These are phyloP conservation scores for Phytopythium kandeliae DNA, from an alignment of 352 stramenopile species.

Conservation along the genomic window DNA sequence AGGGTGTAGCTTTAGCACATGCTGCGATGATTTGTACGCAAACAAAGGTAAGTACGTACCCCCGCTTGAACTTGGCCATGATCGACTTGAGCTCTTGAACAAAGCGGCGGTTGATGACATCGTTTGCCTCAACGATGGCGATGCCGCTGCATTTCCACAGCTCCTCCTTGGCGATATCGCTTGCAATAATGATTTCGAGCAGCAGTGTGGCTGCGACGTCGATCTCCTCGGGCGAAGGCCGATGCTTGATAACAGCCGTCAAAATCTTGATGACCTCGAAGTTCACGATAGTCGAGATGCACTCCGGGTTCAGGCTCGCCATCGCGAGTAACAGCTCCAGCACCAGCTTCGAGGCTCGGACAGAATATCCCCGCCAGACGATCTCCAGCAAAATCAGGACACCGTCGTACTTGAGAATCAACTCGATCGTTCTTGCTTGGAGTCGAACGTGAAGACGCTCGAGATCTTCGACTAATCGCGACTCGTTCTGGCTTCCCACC, in stretches of 20 bases:
- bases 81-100: constrained; percentile 61
- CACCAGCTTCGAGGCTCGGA: constrained; percentile 24
- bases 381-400: constrained; percentile 35
- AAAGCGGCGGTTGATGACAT: constrained; percentile 35
- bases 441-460: constrained; percentile 25
- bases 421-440: constrained; percentile 19
- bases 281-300: constrained; percentile 33
- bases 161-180: constrained; percentile 34
- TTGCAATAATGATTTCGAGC: constrained; percentile 34
- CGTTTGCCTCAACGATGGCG: constrained; percentile 30
- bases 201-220: constrained; percentile 45
- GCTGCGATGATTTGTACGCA: no score
- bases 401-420: constrained; percentile 32
- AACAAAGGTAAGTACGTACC: not conserved
- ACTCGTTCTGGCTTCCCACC: constrained; percentile 16
- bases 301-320: constrained; percentile 23
- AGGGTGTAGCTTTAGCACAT: not conserved
- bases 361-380: constrained; percentile 33
- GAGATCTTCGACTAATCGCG: constrained; percentile 23
- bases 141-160: constrained; percentile 37
- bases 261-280: constrained; percentile 42
- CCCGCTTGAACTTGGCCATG: constrained; percentile 51
- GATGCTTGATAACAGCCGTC: constrained; percentile 34
- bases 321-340: constrained; percentile 39
- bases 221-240: constrained; percentile 33